Evolutionary conservation across 2,329 filamentous ascomycete genomes (phyloP).

Genomic region (Gnomoniopsis sp.): DNA sequence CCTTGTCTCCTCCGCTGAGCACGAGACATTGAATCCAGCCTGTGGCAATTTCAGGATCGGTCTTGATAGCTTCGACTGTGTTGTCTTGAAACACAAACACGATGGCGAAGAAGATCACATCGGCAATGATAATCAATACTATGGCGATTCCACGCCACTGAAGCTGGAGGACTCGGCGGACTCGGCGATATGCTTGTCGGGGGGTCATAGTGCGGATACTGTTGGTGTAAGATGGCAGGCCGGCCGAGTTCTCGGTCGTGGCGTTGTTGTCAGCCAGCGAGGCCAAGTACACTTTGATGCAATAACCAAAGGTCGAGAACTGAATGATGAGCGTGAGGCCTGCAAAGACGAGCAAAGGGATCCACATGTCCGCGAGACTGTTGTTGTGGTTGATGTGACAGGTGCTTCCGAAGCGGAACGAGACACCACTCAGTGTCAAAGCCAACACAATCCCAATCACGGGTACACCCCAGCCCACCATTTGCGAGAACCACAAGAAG

Average conservation of each 20-base stretch:
- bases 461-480: conserved; percentile 80
- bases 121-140: conserved; percentile 82
- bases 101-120: conserved; percentile 91
- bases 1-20: conserved; percentile 54
- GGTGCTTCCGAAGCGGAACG: conserved; percentile 85
- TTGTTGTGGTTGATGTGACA: conserved; percentile 93
- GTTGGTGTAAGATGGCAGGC: conserved; percentile 69
- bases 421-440: conserved; percentile 83
- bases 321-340: conserved; percentile 76
- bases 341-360: conserved; percentile 77
- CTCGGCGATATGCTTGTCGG: conserved; percentile 80
- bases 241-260: conserved; percentile 64
- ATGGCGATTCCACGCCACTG: conserved; percentile 94
- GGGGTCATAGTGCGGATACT: conserved; percentile 77
- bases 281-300: conserved; percentile 88
- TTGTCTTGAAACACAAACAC: conserved; percentile 87
- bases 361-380: conserved; percentile 84
- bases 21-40: conserved; percentile 75
- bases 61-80: conserved; percentile 57
- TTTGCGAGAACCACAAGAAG: conserved; percentile 85
- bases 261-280: conserved; percentile 72
- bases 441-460: conserved; percentile 71
- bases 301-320: conserved; percentile 83
- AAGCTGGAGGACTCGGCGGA: conserved; percentile 80
- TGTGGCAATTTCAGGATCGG: conserved; percentile 49